These are phyloP conservation scores for Tetramitus jugosus DNA, from an alignment of 208 protist species.

Conservation along the genomic window DNA sequence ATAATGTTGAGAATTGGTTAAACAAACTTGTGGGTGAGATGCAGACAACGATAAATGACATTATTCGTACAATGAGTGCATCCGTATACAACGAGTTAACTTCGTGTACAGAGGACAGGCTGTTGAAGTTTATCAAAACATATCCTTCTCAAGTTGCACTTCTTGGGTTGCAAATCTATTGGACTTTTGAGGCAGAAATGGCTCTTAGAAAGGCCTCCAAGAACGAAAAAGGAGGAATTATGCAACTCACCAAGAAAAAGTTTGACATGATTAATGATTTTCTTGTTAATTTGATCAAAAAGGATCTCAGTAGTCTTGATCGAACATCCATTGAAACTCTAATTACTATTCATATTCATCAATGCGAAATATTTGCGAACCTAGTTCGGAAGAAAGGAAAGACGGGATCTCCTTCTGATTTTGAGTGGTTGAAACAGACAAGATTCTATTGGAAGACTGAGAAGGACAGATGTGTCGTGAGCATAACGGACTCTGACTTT, in stretches of 20 bases:
- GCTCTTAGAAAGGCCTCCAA: conserved; percentile 40
- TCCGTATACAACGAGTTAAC: not conserved
- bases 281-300: conserved; percentile 29
- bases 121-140: conserved; percentile 48
- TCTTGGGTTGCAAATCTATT: conserved; percentile 62
- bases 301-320: conserved; percentile 31
- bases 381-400: conserved; percentile 36
- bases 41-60: conserved; percentile 39
- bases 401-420: conserved; percentile 44
- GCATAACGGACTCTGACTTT: conserved; percentile 62
- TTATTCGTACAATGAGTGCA: conserved; percentile 7
- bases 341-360: conserved; percentile 70
- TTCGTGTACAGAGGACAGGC: not conserved
- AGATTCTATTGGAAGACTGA: conserved; percentile 67
- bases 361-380: conserved; percentile 50
- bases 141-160: conserved; percentile 57
- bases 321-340: conserved; percentile 63
- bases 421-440: conserved; percentile 69
- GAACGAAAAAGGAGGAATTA: conserved; percentile 5
- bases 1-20: conserved; percentile 65
- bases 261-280: conserved; percentile 36
- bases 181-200: conserved; percentile 55
- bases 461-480: conserved; percentile 35
- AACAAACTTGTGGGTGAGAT: conserved; percentile 45
- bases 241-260: conserved; percentile 28